Base-by-base conservation (phyloP, 495 filamentous ascomycete species). In the Parathielavia hyrcaniae region DNA sequence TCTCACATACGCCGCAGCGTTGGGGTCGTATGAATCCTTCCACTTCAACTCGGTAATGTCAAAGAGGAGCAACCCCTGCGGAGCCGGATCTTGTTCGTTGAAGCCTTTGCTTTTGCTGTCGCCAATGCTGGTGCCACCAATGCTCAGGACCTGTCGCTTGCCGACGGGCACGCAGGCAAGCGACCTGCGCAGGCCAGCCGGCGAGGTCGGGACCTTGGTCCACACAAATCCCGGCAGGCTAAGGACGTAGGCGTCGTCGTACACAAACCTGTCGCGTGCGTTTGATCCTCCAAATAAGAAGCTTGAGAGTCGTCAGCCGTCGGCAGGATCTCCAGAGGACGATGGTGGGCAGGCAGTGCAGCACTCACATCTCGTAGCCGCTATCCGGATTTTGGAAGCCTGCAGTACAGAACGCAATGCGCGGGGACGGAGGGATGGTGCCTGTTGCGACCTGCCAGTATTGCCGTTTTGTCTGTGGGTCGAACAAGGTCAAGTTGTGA, bases 171-270 rank as follows among this genome's bases (percentile, higher is more conserved):
- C 67, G 43, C 73, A 77, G 5, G 58, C 61, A 23, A 71, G 65
- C 11, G 65, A 59, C 4, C 61, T 63, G 0, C 73, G 67, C 20
- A 53, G 48, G 5, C 69, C 67, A 0, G 60, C 68, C 0, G 60
- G 46, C 5, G 50, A 32, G 5, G 67, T 50, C 5, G 53, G 22
- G 2, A 67, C 65, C 36, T 64, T 62, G 22, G 73, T 68, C 69
- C 77, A 79, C 36, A 69, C 60, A 45, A 79, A 80, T n/a, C 74
- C 75, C 0, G 76, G 77, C 2, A 80, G 56, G 43, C 71, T 73
- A 13, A 79, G 67, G 16, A 80, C 64, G 46, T 73, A 69, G 7
- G 74, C 64, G 26, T 73, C 70, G 1, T 62, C 40, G 34, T 69
- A 64, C 0, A 53, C 30, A 13, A 34, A 55, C 5, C 57, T 55